phyloP scores from a whole-genome alignment of 2,329 filamentous ascomycete species.

The Chrysoporthe cubensis region DNA sequence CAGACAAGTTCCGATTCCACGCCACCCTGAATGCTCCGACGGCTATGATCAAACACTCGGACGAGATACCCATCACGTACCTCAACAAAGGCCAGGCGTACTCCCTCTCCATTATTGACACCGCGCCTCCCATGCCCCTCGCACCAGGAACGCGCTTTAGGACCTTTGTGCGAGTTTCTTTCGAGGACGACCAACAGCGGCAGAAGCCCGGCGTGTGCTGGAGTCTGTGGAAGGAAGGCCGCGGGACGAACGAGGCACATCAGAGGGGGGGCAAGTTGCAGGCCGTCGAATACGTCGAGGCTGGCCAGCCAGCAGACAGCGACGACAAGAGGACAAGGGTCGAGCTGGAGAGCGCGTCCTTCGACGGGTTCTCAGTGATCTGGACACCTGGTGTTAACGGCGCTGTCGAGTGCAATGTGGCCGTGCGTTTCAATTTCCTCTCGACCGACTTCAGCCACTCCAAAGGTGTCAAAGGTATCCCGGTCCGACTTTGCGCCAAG shows the following conservation, averaged over 20 bases:
- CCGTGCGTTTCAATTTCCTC: slow-evolving; percentile 96
- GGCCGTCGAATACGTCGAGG: slow-evolving; percentile 90
- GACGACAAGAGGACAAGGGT: slow-evolving; percentile 70
- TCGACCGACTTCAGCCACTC: slow-evolving; percentile 99
- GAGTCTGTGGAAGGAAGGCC: slow-evolving; percentile 90
- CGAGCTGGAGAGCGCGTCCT: slow-evolving; percentile 77
- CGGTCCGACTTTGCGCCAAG: slow-evolving; percentile 89
- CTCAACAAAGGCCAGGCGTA: slow-evolving; percentile 98
- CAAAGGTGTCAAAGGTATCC: slow-evolving; percentile 97
- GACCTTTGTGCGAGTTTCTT: slow-evolving; percentile 92
- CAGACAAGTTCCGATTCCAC: slow-evolving; percentile 84
- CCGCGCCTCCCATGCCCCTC: slow-evolving; percentile 62
- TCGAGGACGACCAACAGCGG: slow-evolving; percentile 93
- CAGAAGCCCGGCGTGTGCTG: slow-evolving; percentile 73
- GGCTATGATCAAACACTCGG: slow-evolving; percentile 87
- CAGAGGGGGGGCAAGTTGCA: slow-evolving; percentile 90
- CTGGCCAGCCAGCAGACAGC: slow-evolving; percentile 60
- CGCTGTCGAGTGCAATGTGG: slow-evolving; percentile 77
- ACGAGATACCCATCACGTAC: slow-evolving; percentile 97
- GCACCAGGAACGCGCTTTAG: slow-evolving; percentile 73
- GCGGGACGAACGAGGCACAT: slow-evolving; percentile 94
- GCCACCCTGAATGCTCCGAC: slow-evolving; percentile 91
- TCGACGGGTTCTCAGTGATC: slow-evolving; percentile 89
- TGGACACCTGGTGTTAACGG: slow-evolving; percentile 79
- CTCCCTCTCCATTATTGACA: slow-evolving; percentile 82